These are phyloP conservation scores for Micromonas commoda DNA, from an alignment of 139 green algal genomes.

Conservation along the genomic window DNA sequence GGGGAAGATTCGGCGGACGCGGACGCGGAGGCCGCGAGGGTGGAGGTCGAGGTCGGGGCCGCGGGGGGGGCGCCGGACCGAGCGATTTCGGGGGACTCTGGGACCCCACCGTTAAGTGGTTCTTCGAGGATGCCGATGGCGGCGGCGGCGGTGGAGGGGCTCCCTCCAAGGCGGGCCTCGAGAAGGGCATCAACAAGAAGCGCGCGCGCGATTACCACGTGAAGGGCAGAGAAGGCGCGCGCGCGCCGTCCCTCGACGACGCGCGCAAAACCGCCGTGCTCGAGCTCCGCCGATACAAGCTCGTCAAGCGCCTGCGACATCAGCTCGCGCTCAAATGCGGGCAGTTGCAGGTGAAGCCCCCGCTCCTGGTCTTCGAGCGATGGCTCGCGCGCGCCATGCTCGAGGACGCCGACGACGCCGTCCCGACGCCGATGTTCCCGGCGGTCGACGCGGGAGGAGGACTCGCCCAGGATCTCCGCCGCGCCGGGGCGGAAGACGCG, in stretches of 20 bases:
- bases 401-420: background rate
- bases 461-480: background rate
- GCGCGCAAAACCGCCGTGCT: background rate
- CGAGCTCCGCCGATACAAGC: background rate
- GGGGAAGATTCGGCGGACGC: too few relatives aligned
- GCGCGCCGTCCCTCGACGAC: background rate
- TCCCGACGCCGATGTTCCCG: conserved; percentile 12
- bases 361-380: conserved; percentile 7
- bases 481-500: background rate
- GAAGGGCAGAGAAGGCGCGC: background rate
- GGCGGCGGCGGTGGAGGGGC: background rate
- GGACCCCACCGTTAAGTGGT: background rate
- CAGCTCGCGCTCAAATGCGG: background rate
- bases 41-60: too few relatives aligned
- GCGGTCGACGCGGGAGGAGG: background rate
- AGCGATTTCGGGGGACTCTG: background rate
- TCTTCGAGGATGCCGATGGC: background rate
- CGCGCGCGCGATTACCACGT: background rate
- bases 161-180: background rate
- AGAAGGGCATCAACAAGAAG: background rate
- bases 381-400: conserved; percentile 8
- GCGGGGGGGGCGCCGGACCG: too few relatives aligned
- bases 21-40: background rate
- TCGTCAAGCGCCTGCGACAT: conserved; percentile 3
- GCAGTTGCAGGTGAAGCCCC: background rate